These are phyloP conservation scores for Phyllosticta citribraziliensis DNA, from an alignment of 2,329 filamentous ascomycete genomes.

Conservation along the genomic window DNA sequence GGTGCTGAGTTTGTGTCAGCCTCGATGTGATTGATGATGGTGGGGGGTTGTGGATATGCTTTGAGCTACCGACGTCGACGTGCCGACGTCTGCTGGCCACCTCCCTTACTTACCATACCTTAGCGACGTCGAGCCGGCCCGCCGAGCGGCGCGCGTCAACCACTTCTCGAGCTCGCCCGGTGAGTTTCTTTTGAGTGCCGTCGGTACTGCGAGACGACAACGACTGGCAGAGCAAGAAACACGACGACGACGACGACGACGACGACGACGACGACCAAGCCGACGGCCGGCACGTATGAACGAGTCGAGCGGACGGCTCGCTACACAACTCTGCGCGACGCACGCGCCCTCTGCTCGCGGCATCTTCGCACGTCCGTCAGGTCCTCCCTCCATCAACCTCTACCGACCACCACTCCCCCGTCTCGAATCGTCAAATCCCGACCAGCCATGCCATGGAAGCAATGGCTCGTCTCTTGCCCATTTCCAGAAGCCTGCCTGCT, in stretches of 20 bases:
- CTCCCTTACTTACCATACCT: too few species aligned
- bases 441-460: neutral
- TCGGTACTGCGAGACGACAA: too few species aligned
- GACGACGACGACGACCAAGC: neutral
- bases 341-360: neutral
- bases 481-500: neutral
- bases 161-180: neutral
- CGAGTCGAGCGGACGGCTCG: neutral
- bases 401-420: neutral
- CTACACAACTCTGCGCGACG: neutral
- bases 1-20: neutral
- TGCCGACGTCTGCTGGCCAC: neutral
- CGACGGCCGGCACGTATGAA: neutral
- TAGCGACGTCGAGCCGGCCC: neutral
- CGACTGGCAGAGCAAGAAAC: too few species aligned
- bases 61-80: neutral
- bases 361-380: neutral
- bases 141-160: neutral
- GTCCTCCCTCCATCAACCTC: neutral
- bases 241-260: neutral
- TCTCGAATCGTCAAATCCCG: neutral
- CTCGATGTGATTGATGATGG: neutral
- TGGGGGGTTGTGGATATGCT: neutral
- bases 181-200: neutral
- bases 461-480: neutral